Conservation (phyloP, 176 grass and related monocot species). For the Raddia distichophylla region DNA sequence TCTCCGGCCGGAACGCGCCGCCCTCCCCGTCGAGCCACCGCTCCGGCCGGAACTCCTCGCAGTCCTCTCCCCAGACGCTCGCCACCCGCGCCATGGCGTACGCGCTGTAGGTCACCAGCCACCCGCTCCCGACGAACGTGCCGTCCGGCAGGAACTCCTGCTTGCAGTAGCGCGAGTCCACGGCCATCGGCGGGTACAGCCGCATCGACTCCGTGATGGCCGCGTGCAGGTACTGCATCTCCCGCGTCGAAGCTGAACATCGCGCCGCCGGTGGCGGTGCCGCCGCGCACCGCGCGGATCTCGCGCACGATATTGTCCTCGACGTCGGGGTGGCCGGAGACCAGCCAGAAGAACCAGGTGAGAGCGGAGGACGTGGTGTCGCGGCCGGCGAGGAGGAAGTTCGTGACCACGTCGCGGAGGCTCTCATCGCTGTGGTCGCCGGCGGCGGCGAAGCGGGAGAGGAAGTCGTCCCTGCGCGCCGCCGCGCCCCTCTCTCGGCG, state of each 20-base stretch:
- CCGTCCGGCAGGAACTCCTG: conserved; percentile 58
- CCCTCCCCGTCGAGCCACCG: conserved; percentile 61
- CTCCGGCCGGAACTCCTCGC: conserved; percentile 59
- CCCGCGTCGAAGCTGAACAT: conserved; percentile 53
- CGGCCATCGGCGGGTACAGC: conserved; percentile 63
- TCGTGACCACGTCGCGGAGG: conserved; percentile 65
- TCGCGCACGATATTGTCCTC: conserved; percentile 58
- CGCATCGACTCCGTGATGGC: conserved; percentile 69
- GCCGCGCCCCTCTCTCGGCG: not conserved
- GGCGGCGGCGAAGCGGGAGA: conserved; percentile 54
- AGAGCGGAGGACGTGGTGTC: conserved; percentile 79
- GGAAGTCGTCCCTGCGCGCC: conserved; percentile 45
- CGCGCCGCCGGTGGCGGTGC: no score
- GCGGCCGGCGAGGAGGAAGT: conserved; percentile 67
- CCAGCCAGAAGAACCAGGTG: conserved; percentile 88
- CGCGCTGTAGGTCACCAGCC: conserved; percentile 51
- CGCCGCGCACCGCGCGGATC: conserved; percentile 30
- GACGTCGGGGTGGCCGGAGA: conserved; percentile 47
- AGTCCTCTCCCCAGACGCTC: conserved; percentile 59
- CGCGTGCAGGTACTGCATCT: conserved; percentile 70
- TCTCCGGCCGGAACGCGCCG: conserved; percentile 59
- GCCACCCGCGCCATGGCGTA: conserved; percentile 59
- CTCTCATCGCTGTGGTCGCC: conserved; percentile 46
- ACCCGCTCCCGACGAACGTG: conserved; percentile 58
- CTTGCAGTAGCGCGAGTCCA: conserved; percentile 52